Conservation (phyloP, 2,329 filamentous ascomycete genomes). For the Grosmannia clavigera region DNA sequence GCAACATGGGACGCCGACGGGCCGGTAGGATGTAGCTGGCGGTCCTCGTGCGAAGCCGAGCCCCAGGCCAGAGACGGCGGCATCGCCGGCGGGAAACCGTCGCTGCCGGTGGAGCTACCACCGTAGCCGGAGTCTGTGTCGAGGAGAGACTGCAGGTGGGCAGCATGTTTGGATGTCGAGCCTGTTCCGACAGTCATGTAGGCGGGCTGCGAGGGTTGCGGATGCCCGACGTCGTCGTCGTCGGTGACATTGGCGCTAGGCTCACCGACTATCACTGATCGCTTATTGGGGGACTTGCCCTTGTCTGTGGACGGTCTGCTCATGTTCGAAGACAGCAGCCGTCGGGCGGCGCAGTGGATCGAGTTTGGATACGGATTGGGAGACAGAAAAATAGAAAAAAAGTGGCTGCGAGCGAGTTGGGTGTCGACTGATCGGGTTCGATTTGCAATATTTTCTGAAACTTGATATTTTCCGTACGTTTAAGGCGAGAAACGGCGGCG, state of each 20-base stretch:
- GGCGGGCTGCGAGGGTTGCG: conserved; percentile 13
- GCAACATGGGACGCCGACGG: conserved; percentile 11
- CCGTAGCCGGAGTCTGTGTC: conserved; percentile 89
- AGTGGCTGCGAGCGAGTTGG: not conserved
- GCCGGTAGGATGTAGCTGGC: conserved; percentile 28
- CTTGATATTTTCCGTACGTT: not conserved
- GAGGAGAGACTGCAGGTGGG: conserved; percentile 66
- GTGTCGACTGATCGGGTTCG: not conserved
- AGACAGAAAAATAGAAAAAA: not conserved
- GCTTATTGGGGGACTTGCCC: conserved; percentile 30
- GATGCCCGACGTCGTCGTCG: conserved; percentile 3
- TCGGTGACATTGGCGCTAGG: conserved; percentile 16
- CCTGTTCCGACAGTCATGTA: conserved; percentile 87
- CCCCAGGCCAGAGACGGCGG: conserved; percentile 28
- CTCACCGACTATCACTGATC: not conserved
- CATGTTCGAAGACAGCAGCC: conserved; percentile 26
- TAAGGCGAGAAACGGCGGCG: not conserved
- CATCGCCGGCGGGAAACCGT: conserved; percentile 16
- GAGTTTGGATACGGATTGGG: not conserved
- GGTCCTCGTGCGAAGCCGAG: conserved; percentile 32
- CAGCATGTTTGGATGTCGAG: conserved; percentile 67
- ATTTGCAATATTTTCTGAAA: not conserved
- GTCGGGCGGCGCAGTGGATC: not conserved
- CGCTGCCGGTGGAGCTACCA: conserved; percentile 59
- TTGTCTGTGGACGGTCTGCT: conserved; percentile 49